Conservation (phyloP, 2,329 filamentous ascomycete genomes). For the Microsporum canis region DNA sequence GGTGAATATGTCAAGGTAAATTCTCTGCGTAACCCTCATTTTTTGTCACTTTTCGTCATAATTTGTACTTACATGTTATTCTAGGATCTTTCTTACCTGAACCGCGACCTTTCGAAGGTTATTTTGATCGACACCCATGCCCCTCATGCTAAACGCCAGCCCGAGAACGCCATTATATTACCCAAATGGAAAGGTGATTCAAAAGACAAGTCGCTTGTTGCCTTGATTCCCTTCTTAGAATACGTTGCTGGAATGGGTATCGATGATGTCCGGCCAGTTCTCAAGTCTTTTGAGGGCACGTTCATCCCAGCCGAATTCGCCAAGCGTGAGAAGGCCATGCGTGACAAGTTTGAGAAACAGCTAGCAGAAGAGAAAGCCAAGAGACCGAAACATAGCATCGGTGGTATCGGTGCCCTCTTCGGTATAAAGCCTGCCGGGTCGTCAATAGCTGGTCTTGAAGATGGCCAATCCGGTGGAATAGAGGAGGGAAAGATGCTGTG, state of each 20-base stretch:
- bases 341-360: constrained; percentile 73
- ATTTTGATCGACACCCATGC: constrained; percentile 85
- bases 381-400: constrained; percentile 49
- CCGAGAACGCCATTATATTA: constrained; percentile 90
- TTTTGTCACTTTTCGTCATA: background rate
- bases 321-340: constrained; percentile 70
- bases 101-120: constrained; percentile 88
- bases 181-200: constrained; percentile 79
- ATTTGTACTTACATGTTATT: constrained; percentile 12
- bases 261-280: constrained; percentile 69
- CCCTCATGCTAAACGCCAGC: constrained; percentile 72
- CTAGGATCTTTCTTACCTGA: constrained; percentile 92
- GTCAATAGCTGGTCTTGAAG: constrained; percentile 51
- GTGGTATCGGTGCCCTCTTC: constrained; percentile 58
- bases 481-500: constrained; percentile 94
- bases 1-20: constrained; percentile 90
- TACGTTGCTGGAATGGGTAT: constrained; percentile 93
- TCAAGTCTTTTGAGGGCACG: constrained; percentile 81
- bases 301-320: constrained; percentile 86
- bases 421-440: constrained; percentile 61
- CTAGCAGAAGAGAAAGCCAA: constrained; percentile 57
- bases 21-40: background rate
- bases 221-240: constrained; percentile 90
- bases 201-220: constrained; percentile 74
- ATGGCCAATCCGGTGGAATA: constrained; percentile 58